Percentiles rank a stretch among this genome's conserved stretches.
phyloP scores from a whole-genome alignment of 371 early-diverging fungal genomes.

The Circinella umbellata region DNA sequence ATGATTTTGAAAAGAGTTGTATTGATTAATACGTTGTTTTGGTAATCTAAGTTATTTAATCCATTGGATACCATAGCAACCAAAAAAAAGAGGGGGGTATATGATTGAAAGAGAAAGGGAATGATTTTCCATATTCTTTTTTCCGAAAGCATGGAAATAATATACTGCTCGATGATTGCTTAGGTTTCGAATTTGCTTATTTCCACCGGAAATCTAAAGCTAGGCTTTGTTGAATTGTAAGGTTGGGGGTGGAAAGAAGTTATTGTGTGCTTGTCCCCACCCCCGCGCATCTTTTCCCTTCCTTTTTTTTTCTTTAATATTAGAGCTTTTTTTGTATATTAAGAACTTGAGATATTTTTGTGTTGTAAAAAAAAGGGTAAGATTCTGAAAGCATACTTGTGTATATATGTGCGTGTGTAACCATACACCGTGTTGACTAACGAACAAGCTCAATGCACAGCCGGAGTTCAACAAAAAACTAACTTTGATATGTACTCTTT shows the following conservation, averaged over 20 bases:
- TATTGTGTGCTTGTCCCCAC: not conserved
- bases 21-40: too few species aligned
- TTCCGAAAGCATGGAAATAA: not conserved
- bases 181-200: constrained; percentile 16
- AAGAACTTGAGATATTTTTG: too few species aligned
- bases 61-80: too few species aligned
- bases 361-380: constrained; percentile 8
- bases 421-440: constrained; percentile 16
- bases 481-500: not conserved
- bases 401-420: constrained; percentile 10
- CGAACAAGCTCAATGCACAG: constrained; percentile 2
- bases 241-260: not conserved
- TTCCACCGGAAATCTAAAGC: constrained; percentile 18
- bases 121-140: not conserved
- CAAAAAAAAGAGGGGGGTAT: not conserved
- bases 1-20: too few species aligned
- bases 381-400: constrained; percentile 6
- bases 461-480: constrained; percentile 7
- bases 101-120: not conserved
- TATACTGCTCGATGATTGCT: constrained; percentile 15
- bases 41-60: too few species aligned
- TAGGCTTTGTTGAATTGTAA: constrained; percentile 10
- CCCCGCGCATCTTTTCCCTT: constrained; percentile 13
- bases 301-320: not conserved
- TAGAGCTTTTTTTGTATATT: too few species aligned